phyloP scores from a whole-genome alignment of 371 early-diverging fungal genomes.

The Apophysomyces trapeziformis region DNA sequence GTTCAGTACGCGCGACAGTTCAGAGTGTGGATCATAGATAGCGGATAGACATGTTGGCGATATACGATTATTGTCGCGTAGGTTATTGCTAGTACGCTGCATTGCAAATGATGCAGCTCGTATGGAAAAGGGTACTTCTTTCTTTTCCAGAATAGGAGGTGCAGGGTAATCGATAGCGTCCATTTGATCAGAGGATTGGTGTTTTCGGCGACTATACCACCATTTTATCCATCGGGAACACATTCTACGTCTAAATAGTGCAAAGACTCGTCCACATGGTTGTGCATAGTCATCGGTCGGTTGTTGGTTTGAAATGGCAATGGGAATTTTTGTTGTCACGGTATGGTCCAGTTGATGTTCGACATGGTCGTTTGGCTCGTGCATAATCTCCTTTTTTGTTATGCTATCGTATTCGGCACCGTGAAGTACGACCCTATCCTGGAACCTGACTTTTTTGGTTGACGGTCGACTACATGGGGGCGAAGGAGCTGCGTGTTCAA shows the following conservation, averaged over 20 bases:
- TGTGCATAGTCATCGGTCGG: background rate
- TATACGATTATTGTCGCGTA: background rate
- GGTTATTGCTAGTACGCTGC: background rate
- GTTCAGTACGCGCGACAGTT: background rate
- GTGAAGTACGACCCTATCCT: background rate
- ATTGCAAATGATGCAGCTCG: background rate
- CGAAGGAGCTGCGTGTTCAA: background rate
- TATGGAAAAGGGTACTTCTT: background rate
- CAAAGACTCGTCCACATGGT: background rate
- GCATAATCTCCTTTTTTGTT: background rate
- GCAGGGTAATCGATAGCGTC: background rate
- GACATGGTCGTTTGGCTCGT: background rate
- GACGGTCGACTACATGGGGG: background rate
- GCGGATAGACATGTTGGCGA: background rate
- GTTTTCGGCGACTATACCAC: slow-evolving; percentile 1
- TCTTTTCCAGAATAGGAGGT: background rate
- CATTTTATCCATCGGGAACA: background rate
- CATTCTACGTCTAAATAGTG: background rate
- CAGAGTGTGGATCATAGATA: background rate
- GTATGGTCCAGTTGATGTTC: background rate
- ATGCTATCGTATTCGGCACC: background rate
- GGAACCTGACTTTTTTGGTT: background rate
- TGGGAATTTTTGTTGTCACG: background rate
- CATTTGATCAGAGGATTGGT: background rate
- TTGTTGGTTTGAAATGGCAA: background rate